Base-by-base conservation (phyloP, 352 stramenopile genomes). In the Poterioochromonas sp. region DNA sequence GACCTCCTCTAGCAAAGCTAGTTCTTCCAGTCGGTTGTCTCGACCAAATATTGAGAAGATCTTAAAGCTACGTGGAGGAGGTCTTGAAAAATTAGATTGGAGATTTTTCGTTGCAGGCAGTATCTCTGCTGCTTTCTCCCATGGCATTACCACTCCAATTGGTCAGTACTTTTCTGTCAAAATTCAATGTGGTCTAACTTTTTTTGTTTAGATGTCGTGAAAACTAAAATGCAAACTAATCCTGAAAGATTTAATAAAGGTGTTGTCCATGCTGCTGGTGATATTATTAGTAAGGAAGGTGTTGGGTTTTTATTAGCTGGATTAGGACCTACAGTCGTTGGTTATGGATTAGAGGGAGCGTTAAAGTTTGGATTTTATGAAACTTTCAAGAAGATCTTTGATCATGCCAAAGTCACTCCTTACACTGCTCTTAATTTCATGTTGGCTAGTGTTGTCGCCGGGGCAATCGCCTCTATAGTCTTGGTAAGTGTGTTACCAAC, bases 351-450 rank as follows among this genome's bases (percentile, higher is more conserved):
- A 20, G 87, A 91, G 76, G 87, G 86, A n/a, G 84, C 85, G 0
- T 73, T 88, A 44, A 90, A 90, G 39, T 89, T 89, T 73, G 86
- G 86, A 44, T 82, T 83, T 0, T 90, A 90, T 69, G 86, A 91
- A 81, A 77, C 84, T 29, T 76, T 83, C 29, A 90, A 90, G 78
- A 82, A 84, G 15, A 73, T 89, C 1, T 85, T 90, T 70, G 15
- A 58, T 15, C 47, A 58, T 58, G 43, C 76, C 0, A 70, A 60
- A 15, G 0, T 85, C 0, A 76, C 73, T 86, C 0, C 43, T 58
- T 68, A 43, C 22, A 26, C 70, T 83, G 0, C 80, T 80, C 34
- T 64, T 11, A 78, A 80, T 20, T 74, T 83, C 69, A 74, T 91
- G 11, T 69, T 83, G 43, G 85, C 87, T 15, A 85, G 80, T 26